Conservation (phyloP, 2,329 filamentous ascomycete genomes). For the Fusarium sp. region DNA sequence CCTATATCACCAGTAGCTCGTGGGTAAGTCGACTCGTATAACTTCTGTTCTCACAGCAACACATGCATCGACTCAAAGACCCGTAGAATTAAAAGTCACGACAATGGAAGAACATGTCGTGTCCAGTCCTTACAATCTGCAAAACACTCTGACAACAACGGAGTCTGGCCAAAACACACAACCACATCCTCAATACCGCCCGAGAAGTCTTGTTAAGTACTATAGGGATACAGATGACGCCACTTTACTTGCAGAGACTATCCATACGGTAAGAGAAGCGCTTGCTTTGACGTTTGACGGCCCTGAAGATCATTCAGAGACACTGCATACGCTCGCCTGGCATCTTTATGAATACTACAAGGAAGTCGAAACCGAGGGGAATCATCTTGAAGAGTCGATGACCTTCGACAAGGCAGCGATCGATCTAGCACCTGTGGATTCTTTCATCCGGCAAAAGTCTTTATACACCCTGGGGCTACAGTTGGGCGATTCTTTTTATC, state of each 20-base stretch:
- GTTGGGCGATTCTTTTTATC: background rate
- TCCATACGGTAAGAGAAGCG: background rate
- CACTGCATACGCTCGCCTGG: conserved; percentile 1
- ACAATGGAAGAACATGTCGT: background rate
- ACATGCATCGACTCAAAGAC: background rate
- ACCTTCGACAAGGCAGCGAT: background rate
- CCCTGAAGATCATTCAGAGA: background rate
- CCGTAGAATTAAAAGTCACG: too few relatives aligned
- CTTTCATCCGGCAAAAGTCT: background rate
- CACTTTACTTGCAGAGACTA: background rate
- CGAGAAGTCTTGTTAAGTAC: background rate
- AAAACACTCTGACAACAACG: background rate
- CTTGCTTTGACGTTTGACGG: accelerated
- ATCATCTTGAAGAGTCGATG: background rate
- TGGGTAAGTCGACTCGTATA: too few relatives aligned
- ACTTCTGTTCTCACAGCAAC: too few relatives aligned
- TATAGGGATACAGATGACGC: background rate
- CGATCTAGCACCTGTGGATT: accelerated
- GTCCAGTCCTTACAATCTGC: background rate
- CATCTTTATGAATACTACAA: background rate
- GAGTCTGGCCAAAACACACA: background rate
- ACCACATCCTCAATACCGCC: background rate
- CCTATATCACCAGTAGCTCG: too few relatives aligned
- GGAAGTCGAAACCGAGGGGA: accelerated
- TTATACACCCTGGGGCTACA: background rate